Evolutionary conservation across 768 basidiomycete genomes (phyloP), one percentile per base, ranked within the genome.

Genomic region (Amanita inopinata): DNA sequence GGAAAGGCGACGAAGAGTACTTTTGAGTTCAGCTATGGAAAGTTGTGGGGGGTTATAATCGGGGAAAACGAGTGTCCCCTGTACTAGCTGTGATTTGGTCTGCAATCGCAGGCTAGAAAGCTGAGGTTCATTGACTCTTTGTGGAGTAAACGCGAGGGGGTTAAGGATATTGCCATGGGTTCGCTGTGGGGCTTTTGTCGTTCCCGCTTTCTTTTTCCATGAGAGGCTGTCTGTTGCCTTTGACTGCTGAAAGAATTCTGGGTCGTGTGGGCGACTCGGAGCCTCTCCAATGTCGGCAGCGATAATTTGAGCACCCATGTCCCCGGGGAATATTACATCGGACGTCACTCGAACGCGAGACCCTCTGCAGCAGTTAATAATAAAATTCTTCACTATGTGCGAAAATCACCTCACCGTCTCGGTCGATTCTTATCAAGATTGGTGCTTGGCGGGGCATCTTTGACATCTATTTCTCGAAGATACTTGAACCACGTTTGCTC

Each of bases 251-350:
- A 3, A 11, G 24, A n/a, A 10, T 15, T 30, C 20, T 30, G 17
- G 7, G 7, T 2, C 19, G 9, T 22, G 30, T 19, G 58, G 48
- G 53, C 61, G 59, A 1, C 56, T 30, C 17, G 67, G 62, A 15
- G 69, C 71, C 51, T 80, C 76, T n/a, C 83, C 85, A 30, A 89
- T 86, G 50, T 87, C 83, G 4, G 85, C 87, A 15, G 78, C 76
- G 46, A 88, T 78, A 36, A 90, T 75, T 53, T 88, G 84, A 5
- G 59, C 54, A 20, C 81, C 83, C 33, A 66, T 62, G 51, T 76
- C 66, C 23, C 73, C 77, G 7, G 83, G 77, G 46, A 83, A 75
- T 36, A 83, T 75, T 34, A 80, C 65, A 53, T 85, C 83, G 0
- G 79, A 78, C 0, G 79, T 85, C 48, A 88, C 80, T 39, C 79